Evolutionary conservation across 352 stramenopile genomes (phyloP), one percentile per base, ranked within the genome.

Genomic region (Pythium coloratum): DNA sequence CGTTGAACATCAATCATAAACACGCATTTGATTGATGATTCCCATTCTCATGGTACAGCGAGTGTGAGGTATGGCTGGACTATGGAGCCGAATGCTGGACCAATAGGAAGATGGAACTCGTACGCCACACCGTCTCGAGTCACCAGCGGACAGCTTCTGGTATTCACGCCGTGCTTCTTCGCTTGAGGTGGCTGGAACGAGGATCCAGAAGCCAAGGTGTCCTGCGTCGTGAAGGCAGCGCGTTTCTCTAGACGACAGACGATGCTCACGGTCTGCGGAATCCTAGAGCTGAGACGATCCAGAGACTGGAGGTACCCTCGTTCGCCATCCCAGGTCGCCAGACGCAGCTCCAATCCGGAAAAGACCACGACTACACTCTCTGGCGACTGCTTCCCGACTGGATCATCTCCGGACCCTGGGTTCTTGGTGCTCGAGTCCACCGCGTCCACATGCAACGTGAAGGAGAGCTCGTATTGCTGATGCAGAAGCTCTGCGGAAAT

Each of bases 281-380:
- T 30, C 13, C 60, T 36, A 9, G 46, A 26, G 26, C 36, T 55
- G 2, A 50, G 30, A 42, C 57, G 59, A 64, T 71, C 64, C 40
- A 70, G 62, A 34, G 57, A 1, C 38, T 74, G 62, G 16, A 74
- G 56, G n/a, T 70, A 74, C 4, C 58, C 58, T 28, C 62, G 57
- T 2, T 72, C 56, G 30, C 54, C 7, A 33, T 82, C 72, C 77
- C 74, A 82, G 1, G 36, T 53, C 4, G 74, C 72, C 53, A 70
- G 62, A 0, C 78, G 67, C 24, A 82, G 65, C 26, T 75, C 62
- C 10, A 84, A 20, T n/a, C 77, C 77, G 6, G 71, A 63, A 7
- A 84, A 42, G 8, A 78, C 65, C 7, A 57, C 56, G 54, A 84
- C 40, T 3, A 56, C 69, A 30, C 44, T 28, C 6, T 59, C 55